These are phyloP conservation scores for Colletotrichum sp. DNA, from an alignment of 2,329 filamentous ascomycete species.

Conservation along the genomic window DNA sequence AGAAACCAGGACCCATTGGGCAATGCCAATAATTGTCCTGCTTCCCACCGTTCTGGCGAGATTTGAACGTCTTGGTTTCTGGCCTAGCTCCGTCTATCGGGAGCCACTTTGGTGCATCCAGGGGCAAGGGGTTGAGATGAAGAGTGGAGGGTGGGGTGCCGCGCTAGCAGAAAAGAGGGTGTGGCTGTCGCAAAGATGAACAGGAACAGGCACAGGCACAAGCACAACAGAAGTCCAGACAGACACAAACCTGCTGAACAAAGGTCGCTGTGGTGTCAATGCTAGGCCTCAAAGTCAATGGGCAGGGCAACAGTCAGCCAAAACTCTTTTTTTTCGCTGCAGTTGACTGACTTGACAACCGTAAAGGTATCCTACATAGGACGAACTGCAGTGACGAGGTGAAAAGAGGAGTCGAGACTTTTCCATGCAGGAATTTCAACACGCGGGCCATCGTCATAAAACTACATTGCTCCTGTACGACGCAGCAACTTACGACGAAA, in stretches of 20 bases:
- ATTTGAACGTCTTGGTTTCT: conserved; percentile 31
- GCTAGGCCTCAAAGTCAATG: not conserved
- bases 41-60: conserved; percentile 25
- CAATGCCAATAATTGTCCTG: conserved; percentile 11
- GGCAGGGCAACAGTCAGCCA: conserved; percentile 2
- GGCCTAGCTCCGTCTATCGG: conserved; percentile 16
- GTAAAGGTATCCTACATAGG: not conserved
- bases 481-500: not conserved
- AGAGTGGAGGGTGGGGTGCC: not conserved
- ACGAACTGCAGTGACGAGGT: not conserved
- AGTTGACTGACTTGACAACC: not conserved
- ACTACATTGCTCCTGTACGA: not conserved
- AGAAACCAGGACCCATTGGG: not conserved
- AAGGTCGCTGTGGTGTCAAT: not conserved
- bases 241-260: not conserved
- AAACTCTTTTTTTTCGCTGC: not conserved
- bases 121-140: conserved; percentile 17
- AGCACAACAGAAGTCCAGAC: not conserved
- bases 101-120: conserved; percentile 20
- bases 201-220: not conserved
- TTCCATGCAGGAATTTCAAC: not conserved
- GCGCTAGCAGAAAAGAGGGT: not conserved
- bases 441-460: not conserved
- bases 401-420: not conserved
- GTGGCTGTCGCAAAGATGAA: not conserved